A percentile compares a stretch with the other conserved stretches of the same genome.
Conservation (phyloP, 2,329 filamentous ascomycete genomes). For the Apiospora arundinis region DNA sequence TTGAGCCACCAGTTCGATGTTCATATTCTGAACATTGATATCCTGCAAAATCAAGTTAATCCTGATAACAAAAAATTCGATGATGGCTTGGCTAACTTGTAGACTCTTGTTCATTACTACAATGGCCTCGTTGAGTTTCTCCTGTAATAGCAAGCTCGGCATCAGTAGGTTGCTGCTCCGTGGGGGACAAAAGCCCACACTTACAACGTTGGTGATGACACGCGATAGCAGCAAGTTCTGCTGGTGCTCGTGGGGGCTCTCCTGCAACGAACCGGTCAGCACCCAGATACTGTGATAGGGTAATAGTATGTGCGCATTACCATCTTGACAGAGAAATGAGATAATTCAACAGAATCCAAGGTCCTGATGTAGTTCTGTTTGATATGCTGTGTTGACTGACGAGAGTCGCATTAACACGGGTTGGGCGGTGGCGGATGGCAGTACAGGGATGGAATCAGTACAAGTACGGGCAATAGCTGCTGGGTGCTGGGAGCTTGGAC, state of each 20-base stretch:
- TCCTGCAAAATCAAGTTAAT: slow-evolving; percentile 63
- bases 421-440: slow-evolving; percentile 5
- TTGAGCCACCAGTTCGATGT: slow-evolving; percentile 94
- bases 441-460: slow-evolving; percentile 6
- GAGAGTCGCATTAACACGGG: background rate
- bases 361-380: background rate
- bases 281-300: too few relatives aligned
- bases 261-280: slow-evolving; percentile 54
- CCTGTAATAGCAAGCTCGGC: slow-evolving; percentile 57
- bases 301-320: background rate
- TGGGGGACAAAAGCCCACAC: slow-evolving; percentile 42
- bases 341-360: background rate
- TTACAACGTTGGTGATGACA: slow-evolving; percentile 96
- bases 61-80: background rate
- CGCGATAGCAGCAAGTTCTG: slow-evolving; percentile 91
- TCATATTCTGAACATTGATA: slow-evolving; percentile 99
- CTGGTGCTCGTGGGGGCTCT: slow-evolving; percentile 97
- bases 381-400: background rate
- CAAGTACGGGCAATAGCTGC: background rate
- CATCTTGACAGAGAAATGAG: background rate
- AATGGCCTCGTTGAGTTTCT: slow-evolving; percentile 95
- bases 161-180: background rate
- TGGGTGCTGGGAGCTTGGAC: background rate
- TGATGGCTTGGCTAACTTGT: slow-evolving; percentile 61
- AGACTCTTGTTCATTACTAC: slow-evolving; percentile 92